Evolutionary conservation across 495 filamentous ascomycete genomes (phyloP).

Genomic region (Jackrogersella multiformis): DNA sequence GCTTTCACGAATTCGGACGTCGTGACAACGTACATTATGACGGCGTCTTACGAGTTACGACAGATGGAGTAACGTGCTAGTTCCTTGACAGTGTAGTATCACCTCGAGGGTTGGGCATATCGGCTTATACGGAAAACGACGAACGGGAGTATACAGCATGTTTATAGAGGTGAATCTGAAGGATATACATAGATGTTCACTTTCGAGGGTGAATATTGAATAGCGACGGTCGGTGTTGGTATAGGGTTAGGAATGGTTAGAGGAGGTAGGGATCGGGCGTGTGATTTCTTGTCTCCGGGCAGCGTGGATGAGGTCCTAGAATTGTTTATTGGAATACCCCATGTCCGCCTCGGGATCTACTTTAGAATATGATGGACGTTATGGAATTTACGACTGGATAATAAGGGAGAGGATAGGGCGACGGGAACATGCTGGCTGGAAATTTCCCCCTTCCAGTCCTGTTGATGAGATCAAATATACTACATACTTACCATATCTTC

Average conservation of each 20-base stretch:
- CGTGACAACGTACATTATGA: constrained; percentile 7
- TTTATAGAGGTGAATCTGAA: constrained; percentile 22
- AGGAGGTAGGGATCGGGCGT: constrained; percentile 7
- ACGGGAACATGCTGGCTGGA: neutral
- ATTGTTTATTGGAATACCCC: constrained; percentile 33
- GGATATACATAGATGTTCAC: constrained; percentile 19
- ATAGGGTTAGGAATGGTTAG: constrained; percentile 9
- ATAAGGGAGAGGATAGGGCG: neutral
- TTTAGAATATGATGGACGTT: constrained; percentile 17
- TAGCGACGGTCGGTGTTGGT: constrained; percentile 13
- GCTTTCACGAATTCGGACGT: constrained; percentile 3
- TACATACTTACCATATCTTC: constrained; percentile 10
- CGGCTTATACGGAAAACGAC: constrained; percentile 33
- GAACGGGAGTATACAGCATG: constrained; percentile 27
- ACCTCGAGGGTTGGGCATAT: constrained; percentile 25
- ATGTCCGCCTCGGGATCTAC: constrained; percentile 3
- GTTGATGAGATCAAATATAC: constrained; percentile 18
- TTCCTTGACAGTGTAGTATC: constrained; percentile 7
- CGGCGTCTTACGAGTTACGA: constrained; percentile 14
- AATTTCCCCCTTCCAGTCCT: constrained; percentile 6
- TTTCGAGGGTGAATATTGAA: constrained; percentile 13
- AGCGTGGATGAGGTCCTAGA: constrained; percentile 26
- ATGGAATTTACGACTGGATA: constrained; percentile 18
- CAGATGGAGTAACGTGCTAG: constrained; percentile 8
- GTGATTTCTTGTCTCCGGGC: constrained; percentile 20